Evolutionary conservation across 176 grass and related monocot species (phyloP).

Genomic region (Ensete glaucum): DNA sequence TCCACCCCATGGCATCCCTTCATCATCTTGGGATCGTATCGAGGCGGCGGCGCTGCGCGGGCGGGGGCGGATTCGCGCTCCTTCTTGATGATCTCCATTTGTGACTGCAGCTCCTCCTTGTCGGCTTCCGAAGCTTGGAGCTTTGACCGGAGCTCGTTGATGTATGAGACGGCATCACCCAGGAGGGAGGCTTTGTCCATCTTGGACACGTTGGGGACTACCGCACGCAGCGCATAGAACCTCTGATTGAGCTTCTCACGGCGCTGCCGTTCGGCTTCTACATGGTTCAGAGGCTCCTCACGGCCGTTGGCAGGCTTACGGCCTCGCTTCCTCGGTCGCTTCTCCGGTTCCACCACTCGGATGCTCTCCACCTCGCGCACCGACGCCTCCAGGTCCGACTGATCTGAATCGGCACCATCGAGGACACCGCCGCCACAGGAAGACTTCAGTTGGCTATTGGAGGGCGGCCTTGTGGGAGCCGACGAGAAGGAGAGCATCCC

Average conservation of each 20-base stretch:
- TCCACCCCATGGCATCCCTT: conserved; percentile 60
- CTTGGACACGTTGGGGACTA: conserved; percentile 96
- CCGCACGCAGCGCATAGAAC: conserved; percentile 91
- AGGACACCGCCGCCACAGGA: conserved; percentile 23
- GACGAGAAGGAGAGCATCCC: conserved; percentile 94
- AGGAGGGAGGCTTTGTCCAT: conserved; percentile 99
- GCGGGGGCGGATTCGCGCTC: conserved; percentile 46
- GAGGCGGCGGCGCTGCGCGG: neutral
- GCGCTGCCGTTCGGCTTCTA: conserved; percentile 89
- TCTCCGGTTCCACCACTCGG: conserved; percentile 71
- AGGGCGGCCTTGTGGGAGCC: conserved; percentile 33
- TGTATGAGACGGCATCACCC: conserved; percentile 89
- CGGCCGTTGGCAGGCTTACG: conserved; percentile 93
- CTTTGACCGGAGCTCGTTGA: conserved; percentile 74
- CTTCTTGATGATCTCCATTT: conserved; percentile 63
- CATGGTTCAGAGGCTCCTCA: conserved; percentile 92
- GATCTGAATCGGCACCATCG: conserved; percentile 66
- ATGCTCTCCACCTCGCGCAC: conserved; percentile 89
- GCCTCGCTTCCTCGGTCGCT: conserved; percentile 77
- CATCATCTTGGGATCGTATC: conserved; percentile 1
- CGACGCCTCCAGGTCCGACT: conserved; percentile 74
- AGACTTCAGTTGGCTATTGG: conserved; percentile 20
- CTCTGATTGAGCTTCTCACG: conserved; percentile 94
- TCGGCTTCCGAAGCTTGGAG: conserved; percentile 42
- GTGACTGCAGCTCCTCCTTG: conserved; percentile 57